A percentile compares a stretch with the other conserved stretches of the same genome.
These are phyloP conservation scores for Colletotrichum tropicicola DNA, from an alignment of 2,329 filamentous ascomycete genomes.

Conservation along the genomic window DNA sequence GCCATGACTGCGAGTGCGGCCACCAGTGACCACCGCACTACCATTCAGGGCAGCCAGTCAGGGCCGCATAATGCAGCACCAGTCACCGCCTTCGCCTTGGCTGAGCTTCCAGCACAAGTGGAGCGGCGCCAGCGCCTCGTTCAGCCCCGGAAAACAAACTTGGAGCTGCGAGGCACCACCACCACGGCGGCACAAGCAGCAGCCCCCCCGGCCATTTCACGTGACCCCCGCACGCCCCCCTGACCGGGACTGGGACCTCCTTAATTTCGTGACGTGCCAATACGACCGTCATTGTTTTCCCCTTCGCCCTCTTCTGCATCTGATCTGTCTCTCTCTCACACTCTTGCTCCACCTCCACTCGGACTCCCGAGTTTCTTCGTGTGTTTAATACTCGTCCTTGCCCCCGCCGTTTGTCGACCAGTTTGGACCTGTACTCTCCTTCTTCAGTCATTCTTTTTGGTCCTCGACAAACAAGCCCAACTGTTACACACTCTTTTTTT, in stretches of 20 bases:
- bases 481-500: slow-evolving; percentile 17
- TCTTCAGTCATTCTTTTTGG: slow-evolving; percentile 28
- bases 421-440: not conserved
- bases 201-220: not conserved
- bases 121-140: slow-evolving; percentile 12
- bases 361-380: slow-evolving; percentile 9
- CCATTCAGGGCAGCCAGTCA: not conserved
- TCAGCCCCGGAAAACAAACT: slow-evolving; percentile 28
- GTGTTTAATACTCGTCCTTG: slow-evolving; percentile 24
- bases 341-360: not conserved
- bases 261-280: slow-evolving; percentile 28
- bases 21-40: not conserved
- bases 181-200: not conserved
- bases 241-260: slow-evolving; percentile 11
- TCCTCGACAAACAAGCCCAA: slow-evolving; percentile 18
- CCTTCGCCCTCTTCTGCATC: not conserved
- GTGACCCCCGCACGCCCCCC: not conserved
- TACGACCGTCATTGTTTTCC: slow-evolving; percentile 27
- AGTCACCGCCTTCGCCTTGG: not conserved
- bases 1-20: no score
- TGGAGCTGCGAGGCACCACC: not conserved
- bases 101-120: slow-evolving; percentile 20
- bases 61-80: not conserved
- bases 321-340: no score
- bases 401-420: slow-evolving; percentile 12